phyloP scores from a whole-genome alignment of 805 yeast species.

The Teunomyces cretensis region DNA sequence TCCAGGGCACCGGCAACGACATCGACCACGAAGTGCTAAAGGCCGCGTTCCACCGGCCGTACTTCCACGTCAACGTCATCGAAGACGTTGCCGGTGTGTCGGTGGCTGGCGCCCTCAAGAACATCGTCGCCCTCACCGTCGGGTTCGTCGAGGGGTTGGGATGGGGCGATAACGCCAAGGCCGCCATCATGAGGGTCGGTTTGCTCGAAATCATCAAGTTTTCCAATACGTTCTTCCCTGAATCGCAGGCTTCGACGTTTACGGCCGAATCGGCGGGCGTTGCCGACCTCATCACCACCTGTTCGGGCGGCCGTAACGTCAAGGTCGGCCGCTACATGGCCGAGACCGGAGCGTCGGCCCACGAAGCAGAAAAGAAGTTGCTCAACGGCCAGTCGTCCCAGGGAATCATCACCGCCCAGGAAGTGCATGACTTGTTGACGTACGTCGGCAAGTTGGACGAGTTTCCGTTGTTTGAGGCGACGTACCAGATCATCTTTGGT shows the following conservation, averaged over 20 bases:
- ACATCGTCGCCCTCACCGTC: constrained; percentile 46
- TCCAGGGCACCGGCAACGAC: constrained; percentile 41
- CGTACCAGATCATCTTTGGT: constrained; percentile 43
- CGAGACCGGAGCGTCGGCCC: constrained; percentile 39
- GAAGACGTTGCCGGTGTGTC: constrained; percentile 48
- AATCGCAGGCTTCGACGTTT: constrained; percentile 37
- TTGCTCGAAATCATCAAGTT: constrained; percentile 43
- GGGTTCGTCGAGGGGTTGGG: constrained; percentile 49
- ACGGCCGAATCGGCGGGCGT: constrained; percentile 48
- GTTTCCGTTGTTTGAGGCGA: constrained; percentile 48
- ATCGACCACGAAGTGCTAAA: constrained; percentile 40
- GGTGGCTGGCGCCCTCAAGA: constrained; percentile 48
- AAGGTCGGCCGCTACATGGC: constrained; percentile 48
- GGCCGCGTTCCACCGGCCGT: constrained; percentile 45
- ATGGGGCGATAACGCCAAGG: constrained; percentile 51
- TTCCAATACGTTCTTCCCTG: constrained; percentile 36
- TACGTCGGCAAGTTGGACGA: constrained; percentile 32
- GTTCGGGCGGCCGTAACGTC: constrained; percentile 49
- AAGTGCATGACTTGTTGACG: constrained; percentile 45
- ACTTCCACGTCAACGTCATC: constrained; percentile 47
- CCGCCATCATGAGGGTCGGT: constrained; percentile 49
- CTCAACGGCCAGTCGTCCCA: constrained; percentile 48
- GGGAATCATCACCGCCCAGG: constrained; percentile 47
- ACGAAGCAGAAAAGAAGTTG: constrained; percentile 43
- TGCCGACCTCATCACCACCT: constrained; percentile 48